These are phyloP conservation scores for Saccharomycopsis sp. DNA, from an alignment of 805 yeast genomes.

Conservation along the genomic window DNA sequence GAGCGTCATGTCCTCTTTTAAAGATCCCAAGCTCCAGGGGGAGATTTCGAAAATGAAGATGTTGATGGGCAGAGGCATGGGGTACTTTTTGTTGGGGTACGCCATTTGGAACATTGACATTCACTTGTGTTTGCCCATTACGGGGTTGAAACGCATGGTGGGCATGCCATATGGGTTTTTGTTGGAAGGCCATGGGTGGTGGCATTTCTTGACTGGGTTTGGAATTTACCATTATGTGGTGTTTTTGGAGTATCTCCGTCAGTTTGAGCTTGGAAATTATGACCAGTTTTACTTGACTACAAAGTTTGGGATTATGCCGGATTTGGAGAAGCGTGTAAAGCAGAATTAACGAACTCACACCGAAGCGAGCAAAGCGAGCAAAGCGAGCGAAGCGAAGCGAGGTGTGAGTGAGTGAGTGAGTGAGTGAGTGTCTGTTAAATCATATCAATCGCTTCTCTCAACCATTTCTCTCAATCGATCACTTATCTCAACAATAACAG, in stretches of 20 bases:
- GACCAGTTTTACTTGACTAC: slow-evolving; percentile 31
- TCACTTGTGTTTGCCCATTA: slow-evolving; percentile 47
- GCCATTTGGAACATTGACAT: slow-evolving; percentile 85
- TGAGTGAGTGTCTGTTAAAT: no score
- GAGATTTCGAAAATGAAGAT: slow-evolving; percentile 34
- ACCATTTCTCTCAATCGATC: no score
- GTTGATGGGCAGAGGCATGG: slow-evolving; percentile 52
- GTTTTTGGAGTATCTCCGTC: slow-evolving; percentile 65
- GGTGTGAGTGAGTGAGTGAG: no score
- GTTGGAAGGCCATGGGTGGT: slow-evolving; percentile 94
- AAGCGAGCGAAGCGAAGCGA: no score
- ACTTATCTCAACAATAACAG: no score
- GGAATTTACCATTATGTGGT: slow-evolving; percentile 84
- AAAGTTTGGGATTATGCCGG: slow-evolving; percentile 9
- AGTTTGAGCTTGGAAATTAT: slow-evolving; percentile 52
- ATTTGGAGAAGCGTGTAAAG: slow-evolving; percentile 3
- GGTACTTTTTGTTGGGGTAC: slow-evolving; percentile 64
- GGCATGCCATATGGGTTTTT: slow-evolving; percentile 84
- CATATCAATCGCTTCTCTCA: no score
- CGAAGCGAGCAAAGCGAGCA: background rate
- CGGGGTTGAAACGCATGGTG: slow-evolving; percentile 25
- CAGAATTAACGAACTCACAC: no score
- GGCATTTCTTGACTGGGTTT: slow-evolving; percentile 82
- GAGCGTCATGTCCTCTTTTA: slow-evolving; percentile 31
- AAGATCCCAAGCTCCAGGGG: slow-evolving; percentile 13